A percentile compares a stretch with the other conserved stretches of the same genome.
phyloP scores from a whole-genome alignment of 495 filamentous ascomycete genomes.

The Cladorrhinum samala region DNA sequence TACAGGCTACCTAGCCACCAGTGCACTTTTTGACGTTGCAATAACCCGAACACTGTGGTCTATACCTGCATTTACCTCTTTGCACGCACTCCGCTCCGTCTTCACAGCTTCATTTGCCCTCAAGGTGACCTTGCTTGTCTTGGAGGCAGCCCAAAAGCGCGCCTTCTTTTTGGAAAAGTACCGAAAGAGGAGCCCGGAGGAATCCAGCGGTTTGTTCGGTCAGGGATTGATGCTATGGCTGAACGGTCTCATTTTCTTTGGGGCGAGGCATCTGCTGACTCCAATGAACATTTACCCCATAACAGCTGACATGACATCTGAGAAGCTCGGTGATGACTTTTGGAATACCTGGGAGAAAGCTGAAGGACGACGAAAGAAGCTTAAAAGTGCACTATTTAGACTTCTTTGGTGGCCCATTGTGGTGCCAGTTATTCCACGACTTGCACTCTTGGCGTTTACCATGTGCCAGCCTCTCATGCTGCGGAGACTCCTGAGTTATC shows the following conservation, averaged over 20 bases:
- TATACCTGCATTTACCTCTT: constrained; percentile 10
- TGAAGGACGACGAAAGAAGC: neutral
- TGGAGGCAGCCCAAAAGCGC: constrained; percentile 41
- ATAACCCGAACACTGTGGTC: constrained; percentile 52
- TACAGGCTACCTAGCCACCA: constrained; percentile 51
- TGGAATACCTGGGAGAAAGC: neutral
- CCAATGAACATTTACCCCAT: constrained; percentile 40
- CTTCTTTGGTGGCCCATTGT: constrained; percentile 9
- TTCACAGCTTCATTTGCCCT: constrained; percentile 41
- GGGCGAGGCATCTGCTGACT: constrained; percentile 37
- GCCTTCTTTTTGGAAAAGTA: constrained; percentile 9
- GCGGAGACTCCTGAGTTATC: neutral
- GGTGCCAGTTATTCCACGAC: constrained; percentile 2
- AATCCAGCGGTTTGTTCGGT: constrained; percentile 47
- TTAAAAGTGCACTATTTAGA: neutral
- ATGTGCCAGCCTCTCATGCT: constrained; percentile 10
- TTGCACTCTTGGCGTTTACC: constrained; percentile 13
- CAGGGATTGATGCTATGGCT: constrained; percentile 54
- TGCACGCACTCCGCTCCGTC: constrained; percentile 16
- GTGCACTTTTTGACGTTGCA: constrained; percentile 49
- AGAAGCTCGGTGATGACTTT: constrained; percentile 1
- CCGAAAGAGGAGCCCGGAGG: constrained; percentile 38
- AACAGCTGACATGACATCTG: constrained; percentile 3
- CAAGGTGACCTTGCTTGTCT: constrained; percentile 40
- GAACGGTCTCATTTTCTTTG: constrained; percentile 46